Evolutionary conservation across 768 basidiomycete genomes (phyloP).

Genomic region (Tylopilus balloui): DNA sequence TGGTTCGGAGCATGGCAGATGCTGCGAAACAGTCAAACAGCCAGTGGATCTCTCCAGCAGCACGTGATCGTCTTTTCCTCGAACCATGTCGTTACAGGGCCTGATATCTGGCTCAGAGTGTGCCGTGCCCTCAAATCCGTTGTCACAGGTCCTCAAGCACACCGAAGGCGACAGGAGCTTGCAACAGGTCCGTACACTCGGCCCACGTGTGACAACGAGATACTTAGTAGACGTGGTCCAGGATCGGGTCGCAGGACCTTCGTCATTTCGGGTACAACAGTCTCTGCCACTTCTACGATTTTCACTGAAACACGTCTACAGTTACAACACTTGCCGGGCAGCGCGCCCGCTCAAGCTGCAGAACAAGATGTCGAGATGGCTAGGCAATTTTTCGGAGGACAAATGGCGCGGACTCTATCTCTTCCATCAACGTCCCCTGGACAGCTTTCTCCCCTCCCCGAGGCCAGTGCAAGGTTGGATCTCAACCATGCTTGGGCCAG

Average conservation of each 20-base stretch:
- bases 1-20: constrained; percentile 18
- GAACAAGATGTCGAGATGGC: constrained; percentile 72
- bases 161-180: constrained; percentile 84
- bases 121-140: constrained; percentile 75
- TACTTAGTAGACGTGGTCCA: constrained; percentile 25
- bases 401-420: constrained; percentile 32
- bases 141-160: constrained; percentile 87
- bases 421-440: constrained; percentile 33
- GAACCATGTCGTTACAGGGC: constrained; percentile 68
- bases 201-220: background rate
- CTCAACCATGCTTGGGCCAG: constrained; percentile 51
- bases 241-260: constrained; percentile 74
- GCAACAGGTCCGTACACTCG: constrained; percentile 57
- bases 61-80: constrained; percentile 17
- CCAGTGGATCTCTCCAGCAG: background rate
- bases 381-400: constrained; percentile 70
- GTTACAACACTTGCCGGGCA: constrained; percentile 74
- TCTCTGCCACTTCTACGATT: background rate
- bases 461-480: constrained; percentile 30
- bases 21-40: background rate
- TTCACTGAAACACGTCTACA: constrained; percentile 25
- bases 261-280: constrained; percentile 57
- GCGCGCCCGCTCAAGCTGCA: constrained; percentile 43
- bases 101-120: constrained; percentile 90
- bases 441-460: constrained; percentile 25